Evolutionary conservation across 192 early-diverging fungal genomes (phyloP), one percentile per base, ranked within the genome.

Genomic region (Entrophospora sp.): DNA sequence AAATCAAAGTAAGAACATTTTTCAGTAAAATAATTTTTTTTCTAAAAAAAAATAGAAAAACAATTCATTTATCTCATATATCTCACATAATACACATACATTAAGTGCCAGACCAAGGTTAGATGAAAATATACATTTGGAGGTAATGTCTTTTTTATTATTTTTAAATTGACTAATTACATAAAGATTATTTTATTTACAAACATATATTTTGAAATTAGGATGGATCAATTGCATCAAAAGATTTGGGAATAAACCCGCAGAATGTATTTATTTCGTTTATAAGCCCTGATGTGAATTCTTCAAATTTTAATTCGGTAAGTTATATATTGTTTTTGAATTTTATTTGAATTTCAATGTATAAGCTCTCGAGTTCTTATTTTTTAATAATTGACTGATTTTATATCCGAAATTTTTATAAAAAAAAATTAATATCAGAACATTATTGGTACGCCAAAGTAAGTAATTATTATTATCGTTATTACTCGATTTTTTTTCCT

Each of bases 181-280:
- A 43, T 43, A 3, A 6, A 37, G n/a, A n/a, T n/a, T n/a, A n/a
- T n/a, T n/a, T n/a, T n/a, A n/a, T n/a, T n/a, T n/a, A n/a, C n/a
- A n/a, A n/a, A n/a, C n/a, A n/a, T n/a, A n/a, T n/a, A n/a, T 13
- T 2, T 56, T 24, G 5, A 8, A 3, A 20, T 27, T 70, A 78
- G 73, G 73, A 77, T 52, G 79, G 73, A 5, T 64, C 67, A 25
- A 69, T 83, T 4, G 68, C 73, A 35, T 55, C 87, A 7, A 78
- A 83, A 59, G 77, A 85, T 35, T 63, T 89, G n/a, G 82, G 82
- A 5, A 73, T 87, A 22, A 87, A 82, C 0, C 85, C 86, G 7
- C 76, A 83, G 44, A 92, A 87, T 0, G 83, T 85, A 0, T 92
- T 92, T 64, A 49, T 93, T 22, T 81, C 79, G 9, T 83, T 83